Base-by-base conservation (phyloP, 768 basidiomycete genomes). In the Amanita jacksonii region DNA sequence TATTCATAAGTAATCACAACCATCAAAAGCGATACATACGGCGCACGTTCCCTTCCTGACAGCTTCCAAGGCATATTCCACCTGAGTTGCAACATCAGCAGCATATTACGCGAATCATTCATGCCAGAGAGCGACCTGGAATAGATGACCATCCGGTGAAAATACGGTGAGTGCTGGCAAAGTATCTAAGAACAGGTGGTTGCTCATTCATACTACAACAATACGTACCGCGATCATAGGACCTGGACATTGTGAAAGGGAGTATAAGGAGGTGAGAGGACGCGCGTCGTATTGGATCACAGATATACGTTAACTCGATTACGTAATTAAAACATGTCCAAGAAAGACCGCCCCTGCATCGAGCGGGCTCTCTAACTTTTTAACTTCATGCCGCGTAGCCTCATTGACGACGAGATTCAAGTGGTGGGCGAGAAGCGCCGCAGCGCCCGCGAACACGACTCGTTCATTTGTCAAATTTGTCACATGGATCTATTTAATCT, bases 21-120 rank as follows among this genome's bases (percentile, higher is more conserved):
- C 56, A 22, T 2, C 32, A 32, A 36, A 31, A n/a, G 38, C 28
- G 27, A 31, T 25, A 47, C 77, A 56, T 60, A 97, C 96, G 48
- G 93, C 94, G 62, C 93, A 97, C 9, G 96, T 98, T 34, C 96
- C 96, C 61, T 92, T 89, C 56, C 89, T 71, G 44, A 98, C 96
- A 43, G 96, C 96, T 65, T 99, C 96, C n/a, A 84, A 69, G 9
- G 96, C 96, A 63, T 99, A 99, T 68, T 99, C 96, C 53, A 99
- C 96, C 92, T 98, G 48, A 20, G 57, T 51, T 28, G 57, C n/a
- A n/a, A 49, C 38, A 45, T 36, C 34, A 28, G 20, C 32, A n/a
- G n/a, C n/a, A n/a, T n/a, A n/a, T n/a, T n/a, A n/a, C n/a, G n/a
- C n/a, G n/a, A n/a, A n/a, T n/a, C n/a, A 43, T 45, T 35, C 32